Evolutionary conservation across 2,329 filamentous ascomycete species (phyloP).

Genomic region (Lachnellula suecica): DNA sequence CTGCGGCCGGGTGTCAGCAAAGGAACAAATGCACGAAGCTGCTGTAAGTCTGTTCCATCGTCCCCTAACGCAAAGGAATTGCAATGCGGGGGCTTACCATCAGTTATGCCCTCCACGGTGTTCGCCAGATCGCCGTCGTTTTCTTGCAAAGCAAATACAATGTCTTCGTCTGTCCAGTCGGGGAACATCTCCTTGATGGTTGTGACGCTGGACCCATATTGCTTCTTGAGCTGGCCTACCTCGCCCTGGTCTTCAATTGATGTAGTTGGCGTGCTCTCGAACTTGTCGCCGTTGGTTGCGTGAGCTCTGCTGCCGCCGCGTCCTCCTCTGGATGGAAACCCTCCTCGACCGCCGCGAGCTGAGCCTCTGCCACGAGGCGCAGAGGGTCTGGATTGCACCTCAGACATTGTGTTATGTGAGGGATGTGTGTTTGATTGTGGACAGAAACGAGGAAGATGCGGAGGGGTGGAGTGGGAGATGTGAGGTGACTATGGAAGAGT

Average conservation of each 20-base stretch:
- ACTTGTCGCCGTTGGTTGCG: constrained; percentile 72
- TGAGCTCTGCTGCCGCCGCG: constrained; percentile 66
- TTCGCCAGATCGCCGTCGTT: constrained; percentile 74
- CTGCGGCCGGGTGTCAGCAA: constrained; percentile 40
- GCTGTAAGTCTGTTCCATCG: constrained; percentile 5
- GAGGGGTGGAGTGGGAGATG: constrained; percentile 7
- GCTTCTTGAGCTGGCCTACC: constrained; percentile 87
- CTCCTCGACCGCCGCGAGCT: constrained; percentile 80
- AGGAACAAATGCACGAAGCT: not conserved
- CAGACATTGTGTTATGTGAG: constrained; percentile 68
- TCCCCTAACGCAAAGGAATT: not conserved
- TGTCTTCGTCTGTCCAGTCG: constrained; percentile 92
- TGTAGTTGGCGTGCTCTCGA: constrained; percentile 55
- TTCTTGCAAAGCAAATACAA: constrained; percentile 91
- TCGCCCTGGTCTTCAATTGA: constrained; percentile 81
- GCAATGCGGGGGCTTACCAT: constrained; percentile 53
- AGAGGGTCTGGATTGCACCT: constrained; percentile 82
- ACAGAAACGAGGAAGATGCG: constrained; percentile 17
- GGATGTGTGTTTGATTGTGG: constrained; percentile 19
- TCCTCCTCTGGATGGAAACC: constrained; percentile 67
- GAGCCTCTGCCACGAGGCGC: constrained; percentile 88
- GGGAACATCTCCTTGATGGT: constrained; percentile 91
- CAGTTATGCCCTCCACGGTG: constrained; percentile 75
- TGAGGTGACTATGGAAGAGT: constrained; percentile 11
- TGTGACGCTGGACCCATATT: constrained; percentile 75